phyloP scores from a whole-genome alignment of 169 alveolate genomes.

The Plasmodium falciparum region DNA sequence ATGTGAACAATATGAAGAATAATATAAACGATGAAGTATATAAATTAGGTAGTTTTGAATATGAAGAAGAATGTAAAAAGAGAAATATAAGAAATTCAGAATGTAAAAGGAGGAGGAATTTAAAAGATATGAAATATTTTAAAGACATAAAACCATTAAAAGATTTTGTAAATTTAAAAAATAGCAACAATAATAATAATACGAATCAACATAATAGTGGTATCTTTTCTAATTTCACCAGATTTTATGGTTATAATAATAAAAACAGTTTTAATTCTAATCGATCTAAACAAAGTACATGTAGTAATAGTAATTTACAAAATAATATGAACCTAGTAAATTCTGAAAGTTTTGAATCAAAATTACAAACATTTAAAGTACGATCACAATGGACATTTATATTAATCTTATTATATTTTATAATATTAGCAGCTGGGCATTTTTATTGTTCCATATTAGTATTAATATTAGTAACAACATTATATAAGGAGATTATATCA shows the following conservation, averaged over 20 bases:
- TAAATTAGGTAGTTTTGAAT: neutral
- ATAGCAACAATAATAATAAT: neutral
- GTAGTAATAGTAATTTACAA: neutral
- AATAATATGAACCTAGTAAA: neutral
- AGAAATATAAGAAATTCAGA: slow-evolving; percentile 12
- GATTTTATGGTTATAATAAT: slow-evolving; percentile 31
- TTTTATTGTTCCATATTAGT: slow-evolving; percentile 91
- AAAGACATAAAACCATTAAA: slow-evolving; percentile 18
- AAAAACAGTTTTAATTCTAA: neutral
- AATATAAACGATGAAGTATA: slow-evolving; percentile 11
- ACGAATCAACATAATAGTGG: neutral
- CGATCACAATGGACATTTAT: slow-evolving; percentile 88
- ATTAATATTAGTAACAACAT: slow-evolving; percentile 79
- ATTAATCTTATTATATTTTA: slow-evolving; percentile 81
- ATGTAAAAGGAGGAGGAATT: slow-evolving; percentile 22
- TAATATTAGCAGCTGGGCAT: slow-evolving; percentile 92
- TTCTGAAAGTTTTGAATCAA: neutral
- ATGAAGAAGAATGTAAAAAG: slow-evolving; percentile 9
- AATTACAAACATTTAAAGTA: slow-evolving; percentile 34
- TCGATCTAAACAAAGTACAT: neutral
- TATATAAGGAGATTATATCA: slow-evolving; percentile 78
- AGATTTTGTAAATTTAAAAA: slow-evolving; percentile 9
- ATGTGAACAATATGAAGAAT: neutral
- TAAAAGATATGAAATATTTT: slow-evolving; percentile 33
- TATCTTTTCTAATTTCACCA: neutral